Evolutionary conservation across 805 yeast species (phyloP).

Genomic region (Phaffomyces antillensis): DNA sequence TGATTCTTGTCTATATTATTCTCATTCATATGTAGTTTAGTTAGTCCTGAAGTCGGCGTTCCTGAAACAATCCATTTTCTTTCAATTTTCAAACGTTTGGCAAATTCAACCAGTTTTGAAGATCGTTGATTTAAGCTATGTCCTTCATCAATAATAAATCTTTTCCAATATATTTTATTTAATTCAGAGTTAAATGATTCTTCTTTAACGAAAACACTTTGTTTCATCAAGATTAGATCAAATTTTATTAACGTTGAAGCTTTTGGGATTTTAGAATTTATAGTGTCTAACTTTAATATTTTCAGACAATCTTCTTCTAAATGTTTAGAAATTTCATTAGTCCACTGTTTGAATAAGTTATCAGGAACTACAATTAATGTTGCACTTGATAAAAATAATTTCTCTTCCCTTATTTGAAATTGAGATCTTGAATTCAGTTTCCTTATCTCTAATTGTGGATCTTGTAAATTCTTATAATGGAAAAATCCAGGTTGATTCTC

Average conservation of each 20-base stretch:
- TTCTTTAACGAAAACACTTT: constrained; percentile 38
- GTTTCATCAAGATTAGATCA: constrained; percentile 48
- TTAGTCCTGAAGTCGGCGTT: constrained; percentile 67
- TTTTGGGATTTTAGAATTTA: constrained; percentile 21
- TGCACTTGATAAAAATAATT: constrained; percentile 39
- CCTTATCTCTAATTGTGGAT: not conserved
- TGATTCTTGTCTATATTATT: constrained; percentile 26
- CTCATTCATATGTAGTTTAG: constrained; percentile 41
- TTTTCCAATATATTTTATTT: constrained; percentile 50
- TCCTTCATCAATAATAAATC: constrained; percentile 71
- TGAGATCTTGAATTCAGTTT: constrained; percentile 12
- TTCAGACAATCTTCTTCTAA: constrained; percentile 31
- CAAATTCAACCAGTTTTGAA: constrained; percentile 42
- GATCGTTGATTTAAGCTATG: constrained; percentile 52
- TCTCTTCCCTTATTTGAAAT: constrained; percentile 18
- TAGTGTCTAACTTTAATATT: constrained; percentile 24
- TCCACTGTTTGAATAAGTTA: constrained; percentile 62
- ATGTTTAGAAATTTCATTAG: constrained; percentile 50
- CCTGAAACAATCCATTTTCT: constrained; percentile 72
- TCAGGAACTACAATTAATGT: constrained; percentile 62
- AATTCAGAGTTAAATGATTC: constrained; percentile 29
- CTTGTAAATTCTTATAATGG: constrained; percentile 21
- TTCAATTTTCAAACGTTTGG: constrained; percentile 45
- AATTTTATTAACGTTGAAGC: constrained; percentile 31
- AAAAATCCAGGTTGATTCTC: constrained; percentile 39